Evolutionary conservation across 805 yeast species (phyloP).

Genomic region (Cyberlindnera veronae): DNA sequence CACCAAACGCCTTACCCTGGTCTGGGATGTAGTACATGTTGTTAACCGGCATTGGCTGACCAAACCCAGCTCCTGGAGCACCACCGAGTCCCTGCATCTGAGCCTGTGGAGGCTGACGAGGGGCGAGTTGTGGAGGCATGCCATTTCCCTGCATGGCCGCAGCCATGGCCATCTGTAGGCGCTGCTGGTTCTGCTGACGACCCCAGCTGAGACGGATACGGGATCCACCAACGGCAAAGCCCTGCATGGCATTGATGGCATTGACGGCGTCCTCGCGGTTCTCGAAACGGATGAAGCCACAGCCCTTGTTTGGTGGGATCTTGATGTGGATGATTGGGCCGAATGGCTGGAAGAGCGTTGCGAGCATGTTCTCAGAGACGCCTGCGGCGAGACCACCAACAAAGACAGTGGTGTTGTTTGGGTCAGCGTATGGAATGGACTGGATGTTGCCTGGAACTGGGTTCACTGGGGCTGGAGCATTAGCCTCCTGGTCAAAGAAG

Average conservation of each 20-base stretch:
- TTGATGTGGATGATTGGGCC: conserved; percentile 69
- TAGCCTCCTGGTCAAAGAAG: conserved; percentile 15
- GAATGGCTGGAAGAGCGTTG: conserved; percentile 64
- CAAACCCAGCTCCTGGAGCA: conserved; percentile 2
- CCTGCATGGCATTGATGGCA: conserved; percentile 77
- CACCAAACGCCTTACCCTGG: conserved; percentile 9
- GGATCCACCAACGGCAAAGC: conserved; percentile 70
- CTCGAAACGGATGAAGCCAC: conserved; percentile 74
- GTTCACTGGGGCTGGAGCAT: conserved; percentile 9
- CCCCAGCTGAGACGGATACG: conserved; percentile 79
- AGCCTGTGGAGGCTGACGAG: not conserved
- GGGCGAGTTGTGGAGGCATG: conserved; percentile 4
- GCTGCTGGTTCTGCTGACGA: conserved; percentile 34
- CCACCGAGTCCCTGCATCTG: not conserved
- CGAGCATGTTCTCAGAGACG: conserved; percentile 57
- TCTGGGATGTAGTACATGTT: conserved; percentile 22
- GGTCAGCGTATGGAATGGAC: conserved; percentile 41
- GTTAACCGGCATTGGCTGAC: too few species aligned
- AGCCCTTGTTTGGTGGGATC: conserved; percentile 75
- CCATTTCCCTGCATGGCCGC: conserved; percentile 13
- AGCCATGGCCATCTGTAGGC: conserved; percentile 20
- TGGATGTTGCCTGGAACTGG: conserved; percentile 7
- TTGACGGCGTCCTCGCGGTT: conserved; percentile 70
- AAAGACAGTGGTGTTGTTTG: conserved; percentile 70
- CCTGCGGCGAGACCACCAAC: conserved; percentile 72